A percentile compares a stretch with the other conserved stretches of the same genome.
These are phyloP conservation scores for Phialemonium atrogriseum DNA, from an alignment of 2,329 filamentous ascomycete genomes.

Conservation along the genomic window DNA sequence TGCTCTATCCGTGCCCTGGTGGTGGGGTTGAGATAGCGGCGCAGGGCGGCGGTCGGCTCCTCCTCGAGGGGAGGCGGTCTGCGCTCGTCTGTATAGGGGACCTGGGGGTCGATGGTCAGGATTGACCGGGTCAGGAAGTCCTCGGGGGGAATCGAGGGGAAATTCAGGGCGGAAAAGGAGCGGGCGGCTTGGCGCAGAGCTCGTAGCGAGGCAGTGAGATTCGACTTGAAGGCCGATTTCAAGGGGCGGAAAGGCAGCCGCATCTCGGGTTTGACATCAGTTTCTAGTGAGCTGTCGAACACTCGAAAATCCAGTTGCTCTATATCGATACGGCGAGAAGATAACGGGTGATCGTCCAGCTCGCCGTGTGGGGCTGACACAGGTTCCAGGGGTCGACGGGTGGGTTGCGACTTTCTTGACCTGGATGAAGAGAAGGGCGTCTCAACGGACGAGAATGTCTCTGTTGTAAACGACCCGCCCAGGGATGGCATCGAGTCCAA, in stretches of 20 bases:
- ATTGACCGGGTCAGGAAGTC: slow-evolving; percentile 61
- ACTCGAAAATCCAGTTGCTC: slow-evolving; percentile 42
- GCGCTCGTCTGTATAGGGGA: slow-evolving; percentile 60
- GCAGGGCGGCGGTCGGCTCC: slow-evolving; percentile 56
- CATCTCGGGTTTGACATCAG: slow-evolving; percentile 21
- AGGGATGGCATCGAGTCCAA: slow-evolving; percentile 55
- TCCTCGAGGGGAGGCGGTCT: slow-evolving; percentile 54
- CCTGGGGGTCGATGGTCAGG: slow-evolving; percentile 56
- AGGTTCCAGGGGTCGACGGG: slow-evolving; percentile 44
- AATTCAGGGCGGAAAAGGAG: slow-evolving; percentile 54
- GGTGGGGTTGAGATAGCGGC: slow-evolving; percentile 60
- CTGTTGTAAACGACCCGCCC: slow-evolving; percentile 44
- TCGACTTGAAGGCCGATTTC: slow-evolving; percentile 57
- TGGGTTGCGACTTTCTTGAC: slow-evolving; percentile 31
- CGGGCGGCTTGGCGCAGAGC: slow-evolving; percentile 56
- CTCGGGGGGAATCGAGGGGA: slow-evolving; percentile 56
- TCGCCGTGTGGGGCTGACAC: slow-evolving; percentile 47
- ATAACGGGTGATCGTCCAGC: slow-evolving; percentile 43
- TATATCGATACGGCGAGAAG: slow-evolving; percentile 24
- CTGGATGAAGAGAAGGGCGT: slow-evolving; percentile 35
- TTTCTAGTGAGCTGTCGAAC: slow-evolving; percentile 20
- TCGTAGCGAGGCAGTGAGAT: slow-evolving; percentile 57
- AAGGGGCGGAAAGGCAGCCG: slow-evolving; percentile 35
- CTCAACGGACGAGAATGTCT: slow-evolving; percentile 38
- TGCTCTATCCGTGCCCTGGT: slow-evolving; percentile 38